Base-by-base conservation (phyloP, 371 early-diverging fungal genomes). In the Coemansia sp. region DNA sequence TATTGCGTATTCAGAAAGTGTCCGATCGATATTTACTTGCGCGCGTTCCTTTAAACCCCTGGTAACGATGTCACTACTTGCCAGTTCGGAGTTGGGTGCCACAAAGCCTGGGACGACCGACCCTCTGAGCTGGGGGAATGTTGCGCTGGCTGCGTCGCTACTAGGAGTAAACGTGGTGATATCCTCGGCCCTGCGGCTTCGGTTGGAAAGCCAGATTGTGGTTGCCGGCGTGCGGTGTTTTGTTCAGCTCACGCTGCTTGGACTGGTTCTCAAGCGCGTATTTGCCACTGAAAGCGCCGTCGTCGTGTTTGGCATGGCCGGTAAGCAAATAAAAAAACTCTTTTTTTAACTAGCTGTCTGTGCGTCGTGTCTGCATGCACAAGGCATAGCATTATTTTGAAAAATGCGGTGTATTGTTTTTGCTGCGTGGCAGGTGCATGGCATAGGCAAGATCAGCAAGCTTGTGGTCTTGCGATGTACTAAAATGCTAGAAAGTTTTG, bases 221-320 rank as follows among this genome's bases (percentile, higher is more conserved):
- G 56, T 75, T 11, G 71, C 75, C n/a, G 72, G 66, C 1, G 42
- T 38, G 2, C 75, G 77, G 12, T 77, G 77, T 47, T 60, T 74
- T 41, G 59, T 69, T 1, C 77, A 77, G 59, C 75, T 77, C 20
- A 66, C 77, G 2, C 40, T 69, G n/a, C 69, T 77, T 78, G 89
- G 87, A 2, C 76, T 81, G 48, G 77, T 89, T 11, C 69, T 89
- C 36, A 80, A 87, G 68, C 82, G 81, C 55, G 81, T 89, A 31
- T 89, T 89, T 66, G 81, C 81, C 58, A 84, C 86, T 31, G 70
- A 81, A 12, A 81, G 81, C 53, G 83, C 85, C 0, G 51, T 77
- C 9, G 52, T 85, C 11, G 83, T 86, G 9, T 62, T 87, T 51
- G 65, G 82, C 7, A 84, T 89, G 84, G 80, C 85, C 35, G 64